Conservation (phyloP, 108 stramenopile genomes). For the Nitzschia sp. region DNA sequence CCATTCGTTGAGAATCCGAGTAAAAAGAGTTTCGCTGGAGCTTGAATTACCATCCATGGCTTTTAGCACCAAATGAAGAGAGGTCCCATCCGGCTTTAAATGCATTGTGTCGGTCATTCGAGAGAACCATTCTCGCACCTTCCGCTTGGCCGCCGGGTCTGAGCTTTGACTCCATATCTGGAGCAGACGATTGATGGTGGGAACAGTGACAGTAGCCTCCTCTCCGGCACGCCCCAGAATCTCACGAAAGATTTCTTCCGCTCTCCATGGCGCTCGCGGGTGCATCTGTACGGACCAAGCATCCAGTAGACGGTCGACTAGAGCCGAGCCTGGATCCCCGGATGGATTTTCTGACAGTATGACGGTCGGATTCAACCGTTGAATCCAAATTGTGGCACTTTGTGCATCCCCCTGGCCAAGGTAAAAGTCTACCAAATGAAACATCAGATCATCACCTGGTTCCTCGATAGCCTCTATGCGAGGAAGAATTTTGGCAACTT, state of each 20-base stretch:
- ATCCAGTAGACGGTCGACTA: slow-evolving; percentile 14
- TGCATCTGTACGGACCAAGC: slow-evolving; percentile 4
- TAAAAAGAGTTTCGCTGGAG: background rate
- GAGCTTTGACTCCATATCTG: slow-evolving; percentile 24
- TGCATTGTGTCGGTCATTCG: slow-evolving; percentile 14
- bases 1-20: slow-evolving; percentile 19
- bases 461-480: slow-evolving; percentile 4
- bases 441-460: background rate
- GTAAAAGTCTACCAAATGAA: slow-evolving; percentile 30
- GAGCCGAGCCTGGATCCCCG: background rate
- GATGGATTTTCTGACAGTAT: background rate
- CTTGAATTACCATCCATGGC: background rate
- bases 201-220: background rate
- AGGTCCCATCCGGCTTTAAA: slow-evolving; percentile 12
- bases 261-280: slow-evolving; percentile 25
- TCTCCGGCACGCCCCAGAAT: slow-evolving; percentile 7
- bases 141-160: slow-evolving; percentile 16
- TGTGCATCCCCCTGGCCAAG: slow-evolving; percentile 24
- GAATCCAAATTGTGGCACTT: slow-evolving; percentile 27
- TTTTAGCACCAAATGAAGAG: slow-evolving; percentile 8
- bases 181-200: slow-evolving; percentile 10
- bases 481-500: background rate
- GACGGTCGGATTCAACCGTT: background rate
- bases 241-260: slow-evolving; percentile 20
- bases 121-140: slow-evolving; percentile 34